These are phyloP conservation scores for Lolium multiflorum DNA, from an alignment of 176 grass and related monocot genomes.

Conservation along the genomic window DNA sequence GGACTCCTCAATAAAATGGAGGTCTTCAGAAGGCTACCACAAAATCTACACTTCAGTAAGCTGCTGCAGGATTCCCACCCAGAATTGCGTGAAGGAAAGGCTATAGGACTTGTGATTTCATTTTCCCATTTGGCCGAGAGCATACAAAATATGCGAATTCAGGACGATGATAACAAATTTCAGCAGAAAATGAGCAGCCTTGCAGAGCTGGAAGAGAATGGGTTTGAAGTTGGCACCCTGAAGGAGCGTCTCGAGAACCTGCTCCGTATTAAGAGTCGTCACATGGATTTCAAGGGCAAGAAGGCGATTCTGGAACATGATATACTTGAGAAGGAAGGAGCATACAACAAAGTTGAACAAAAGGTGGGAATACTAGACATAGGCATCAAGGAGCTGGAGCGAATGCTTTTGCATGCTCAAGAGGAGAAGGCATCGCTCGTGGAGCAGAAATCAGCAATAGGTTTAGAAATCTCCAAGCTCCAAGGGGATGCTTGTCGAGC, in stretches of 20 bases:
- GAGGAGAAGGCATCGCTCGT: constrained; percentile 21
- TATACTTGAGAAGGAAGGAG: constrained; percentile 23
- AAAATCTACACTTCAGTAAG: constrained; percentile 52
- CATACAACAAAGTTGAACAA: constrained; percentile 4
- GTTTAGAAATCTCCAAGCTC: constrained; percentile 37
- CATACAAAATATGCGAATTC: constrained; percentile 44
- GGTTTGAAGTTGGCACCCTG: constrained; percentile 52
- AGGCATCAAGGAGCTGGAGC: constrained; percentile 25
- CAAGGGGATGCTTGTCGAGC: not conserved
- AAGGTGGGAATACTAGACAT: not conserved
- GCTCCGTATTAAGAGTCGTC: constrained; percentile 34
- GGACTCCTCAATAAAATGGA: constrained; percentile 44
- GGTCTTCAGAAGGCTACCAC: constrained; percentile 49
- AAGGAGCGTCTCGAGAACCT: constrained; percentile 43
- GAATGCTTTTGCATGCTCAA: not conserved
- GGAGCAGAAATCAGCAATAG: not conserved
- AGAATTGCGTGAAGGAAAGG: constrained; percentile 57
- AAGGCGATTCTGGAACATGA: constrained; percentile 32
- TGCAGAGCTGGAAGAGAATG: constrained; percentile 48
- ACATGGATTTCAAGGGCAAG: constrained; percentile 20
- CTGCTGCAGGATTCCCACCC: constrained; percentile 37
- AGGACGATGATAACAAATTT: constrained; percentile 32
- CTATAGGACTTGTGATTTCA: constrained; percentile 54
- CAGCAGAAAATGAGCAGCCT: constrained; percentile 53
- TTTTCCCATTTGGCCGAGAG: constrained; percentile 55